phyloP scores from a whole-genome alignment of 1,139 yeast species.

The Protomyces macrosporus region DNA sequence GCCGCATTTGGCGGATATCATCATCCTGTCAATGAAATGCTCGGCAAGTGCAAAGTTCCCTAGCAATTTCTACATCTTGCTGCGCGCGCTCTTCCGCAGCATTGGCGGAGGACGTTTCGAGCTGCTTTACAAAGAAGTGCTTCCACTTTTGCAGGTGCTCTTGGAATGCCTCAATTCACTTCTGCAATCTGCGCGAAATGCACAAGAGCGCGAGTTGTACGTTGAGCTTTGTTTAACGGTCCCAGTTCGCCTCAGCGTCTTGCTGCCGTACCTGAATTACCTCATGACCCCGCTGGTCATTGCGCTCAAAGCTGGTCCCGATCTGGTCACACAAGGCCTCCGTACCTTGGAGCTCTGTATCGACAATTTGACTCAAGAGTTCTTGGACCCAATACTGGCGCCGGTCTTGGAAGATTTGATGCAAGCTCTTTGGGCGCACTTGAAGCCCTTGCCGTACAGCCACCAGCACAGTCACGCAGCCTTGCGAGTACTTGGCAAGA shows the following conservation, averaged over 20 bases:
- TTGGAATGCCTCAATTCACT: slow-evolving; percentile 79
- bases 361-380: slow-evolving; percentile 91
- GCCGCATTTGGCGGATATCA: slow-evolving; percentile 79
- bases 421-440: slow-evolving; percentile 86
- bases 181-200: slow-evolving; percentile 75
- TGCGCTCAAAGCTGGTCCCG: slow-evolving; percentile 87
- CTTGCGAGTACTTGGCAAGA: slow-evolving; percentile 82
- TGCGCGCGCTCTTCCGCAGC: slow-evolving; percentile 83
- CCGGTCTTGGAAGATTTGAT: slow-evolving; percentile 92
- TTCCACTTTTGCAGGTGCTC: slow-evolving; percentile 81
- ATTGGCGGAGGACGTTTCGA: slow-evolving; percentile 97
- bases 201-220: slow-evolving; percentile 86
- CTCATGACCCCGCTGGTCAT: slow-evolving; percentile 85
- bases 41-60: slow-evolving; percentile 93
- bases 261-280: slow-evolving; percentile 86
- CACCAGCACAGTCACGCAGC: slow-evolving; percentile 95
- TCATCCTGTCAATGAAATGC: slow-evolving; percentile 69
- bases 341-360: slow-evolving; percentile 94
- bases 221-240: slow-evolving; percentile 93
- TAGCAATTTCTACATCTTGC: slow-evolving; percentile 76
- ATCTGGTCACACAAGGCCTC: slow-evolving; percentile 86
- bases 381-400: slow-evolving; percentile 92
- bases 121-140: slow-evolving; percentile 79
- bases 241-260: slow-evolving; percentile 85
- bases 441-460: slow-evolving; percentile 86